Evolutionary conservation across 768 basidiomycete genomes (phyloP).

Genomic region (Amanita exitialis): DNA sequence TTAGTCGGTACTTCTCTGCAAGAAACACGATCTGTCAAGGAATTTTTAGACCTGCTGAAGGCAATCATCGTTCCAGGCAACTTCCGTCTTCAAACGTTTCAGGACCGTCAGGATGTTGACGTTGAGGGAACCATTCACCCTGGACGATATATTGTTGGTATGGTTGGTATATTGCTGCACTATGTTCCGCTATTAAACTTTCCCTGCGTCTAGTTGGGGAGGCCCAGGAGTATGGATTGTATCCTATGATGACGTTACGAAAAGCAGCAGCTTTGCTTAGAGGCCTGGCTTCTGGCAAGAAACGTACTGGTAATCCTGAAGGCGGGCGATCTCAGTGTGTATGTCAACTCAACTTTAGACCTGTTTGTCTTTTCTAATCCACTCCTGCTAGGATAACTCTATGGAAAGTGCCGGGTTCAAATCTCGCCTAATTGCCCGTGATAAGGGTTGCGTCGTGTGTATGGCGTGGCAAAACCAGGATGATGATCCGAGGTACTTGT

Average conservation of each 20-base stretch:
- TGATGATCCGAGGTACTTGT: conserved; percentile 5
- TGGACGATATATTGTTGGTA: conserved; percentile 4
- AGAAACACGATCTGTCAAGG: conserved; percentile 5
- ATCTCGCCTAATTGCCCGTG: conserved; percentile 8
- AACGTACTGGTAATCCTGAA: neutral
- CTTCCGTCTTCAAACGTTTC: conserved; percentile 5
- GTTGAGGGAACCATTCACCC: conserved; percentile 5
- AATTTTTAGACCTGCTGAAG: conserved; percentile 5
- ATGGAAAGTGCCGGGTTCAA: conserved; percentile 4
- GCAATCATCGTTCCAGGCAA: conserved; percentile 2
- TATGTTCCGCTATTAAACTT: neutral
- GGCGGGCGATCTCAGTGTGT: neutral
- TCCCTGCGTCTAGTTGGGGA: neutral
- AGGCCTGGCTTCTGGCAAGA: neutral
- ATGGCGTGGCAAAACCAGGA: conserved; percentile 3
- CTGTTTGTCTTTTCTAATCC: conserved; percentile 1
- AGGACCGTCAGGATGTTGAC: conserved; percentile 3
- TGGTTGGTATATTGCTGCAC: neutral
- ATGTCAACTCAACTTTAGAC: neutral
- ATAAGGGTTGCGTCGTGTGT: conserved; percentile 8
- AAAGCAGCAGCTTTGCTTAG: neutral
- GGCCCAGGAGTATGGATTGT: neutral
- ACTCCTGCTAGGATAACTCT: conserved; percentile 4
- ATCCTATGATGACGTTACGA: neutral
- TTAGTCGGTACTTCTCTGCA: conserved; percentile 3